Evolutionary conservation across 495 filamentous ascomycete species (phyloP), one percentile per base, ranked within the genome.

Genomic region (Xylaria flabelliformis): DNA sequence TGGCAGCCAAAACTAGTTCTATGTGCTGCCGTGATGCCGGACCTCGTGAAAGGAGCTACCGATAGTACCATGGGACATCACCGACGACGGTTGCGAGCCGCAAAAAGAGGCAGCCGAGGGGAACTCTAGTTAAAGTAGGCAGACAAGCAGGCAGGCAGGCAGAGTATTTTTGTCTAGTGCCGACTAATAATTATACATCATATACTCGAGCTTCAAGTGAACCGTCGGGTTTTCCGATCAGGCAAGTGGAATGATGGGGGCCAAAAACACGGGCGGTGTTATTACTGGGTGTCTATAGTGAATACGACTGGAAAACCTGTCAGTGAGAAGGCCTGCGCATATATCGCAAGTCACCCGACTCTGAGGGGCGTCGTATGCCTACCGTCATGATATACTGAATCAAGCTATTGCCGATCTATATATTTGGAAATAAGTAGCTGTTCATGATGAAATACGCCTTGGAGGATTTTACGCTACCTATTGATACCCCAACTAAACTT

Each of bases 51-150:
- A n/a, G 59, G 26, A n/a, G 5, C n/a, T 17, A 44, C 39, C 39
- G 61, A 64, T 64, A 21, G 39, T 34, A 64, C 39, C 61, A 26
- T 41, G 61, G 61, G 7, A 42, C 61, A 44, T 64, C n/a, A 10
- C 21, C 21, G 3, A 21, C 61, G 21, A 44, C 61, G 61, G 36
- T 61, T 17, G 61, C 61, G 61, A 64, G 39, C 36, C 39, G 39
- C 21, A 17, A 64, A 24, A 42, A 21, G 39, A 64, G 21, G 61
- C 61, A 64, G 29, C 46, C 48, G 48, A 53, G 19, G 6, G 32
- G 39, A 53, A 2, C 10, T 17, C 15, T 34, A 36, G 4, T 36
- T 36, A n/a, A 13, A 32, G 44, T 21, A 55, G 32, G 19, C 48
- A 67, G 46, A 5, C 46, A 67, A 32, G 6, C 42, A 67, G 46